Evolutionary conservation across 495 filamentous ascomycete genomes (phyloP), one percentile per base, ranked within the genome.

Genomic region (Halenospora varia): DNA sequence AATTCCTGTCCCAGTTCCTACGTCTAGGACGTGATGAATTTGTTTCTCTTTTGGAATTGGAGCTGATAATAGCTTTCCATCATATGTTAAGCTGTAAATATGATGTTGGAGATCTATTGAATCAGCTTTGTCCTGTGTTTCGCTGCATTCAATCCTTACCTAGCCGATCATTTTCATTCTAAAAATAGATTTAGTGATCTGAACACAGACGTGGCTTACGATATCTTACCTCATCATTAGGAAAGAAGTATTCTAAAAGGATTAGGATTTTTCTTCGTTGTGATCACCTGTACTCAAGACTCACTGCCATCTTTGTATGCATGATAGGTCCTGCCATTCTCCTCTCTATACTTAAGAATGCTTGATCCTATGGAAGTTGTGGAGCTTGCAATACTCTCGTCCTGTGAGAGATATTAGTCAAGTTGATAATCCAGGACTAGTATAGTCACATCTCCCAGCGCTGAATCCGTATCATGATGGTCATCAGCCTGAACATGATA

Each of bases 191-290:
- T n/a, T n/a, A n/a, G n/a, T n/a, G n/a, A n/a, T n/a, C n/a, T n/a
- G n/a, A n/a, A n/a, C n/a, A n/a, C n/a, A n/a, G n/a, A n/a, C n/a
- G n/a, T n/a, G n/a, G n/a, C n/a, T n/a, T n/a, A n/a, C n/a, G n/a
- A n/a, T n/a, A n/a, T 24, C 47, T 24, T 20, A 76, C 74, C 62
- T 78, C 75, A 54, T 79, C 77, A 60, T 79, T 79, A 11, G 77
- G 77, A 42, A 73, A 62, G 15, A 70, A 51, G 54, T 79, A 79
- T 55, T 67, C 47, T 49, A 49, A 24, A 24, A 3, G n/a, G n/a
- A n/a, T n/a, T n/a, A n/a, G n/a, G n/a, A n/a, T n/a, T n/a, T n/a
- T n/a, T n/a, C n/a, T n/a, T n/a, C n/a, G n/a, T n/a, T n/a, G n/a
- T n/a, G n/a, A n/a, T n/a, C n/a, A n/a, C n/a, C 6, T n/a, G 18